These are phyloP conservation scores for Chaetomiaceae sp. DNA, from an alignment of 2,329 filamentous ascomycete species.

Conservation along the genomic window DNA sequence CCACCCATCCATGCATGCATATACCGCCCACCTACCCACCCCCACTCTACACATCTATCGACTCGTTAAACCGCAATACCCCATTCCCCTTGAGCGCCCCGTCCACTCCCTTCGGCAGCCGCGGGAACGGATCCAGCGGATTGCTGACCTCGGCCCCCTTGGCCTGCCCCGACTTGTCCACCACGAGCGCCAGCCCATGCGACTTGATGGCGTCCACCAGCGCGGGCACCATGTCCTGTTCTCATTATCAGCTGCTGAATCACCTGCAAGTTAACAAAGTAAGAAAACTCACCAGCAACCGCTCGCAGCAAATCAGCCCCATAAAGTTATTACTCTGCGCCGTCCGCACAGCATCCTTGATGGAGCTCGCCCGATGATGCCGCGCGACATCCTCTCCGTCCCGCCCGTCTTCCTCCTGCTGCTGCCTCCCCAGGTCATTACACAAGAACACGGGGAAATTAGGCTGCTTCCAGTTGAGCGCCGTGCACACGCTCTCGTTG, in stretches of 20 bases:
- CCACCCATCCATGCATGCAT: background rate
- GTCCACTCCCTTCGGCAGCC: constrained; percentile 77
- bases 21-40: background rate
- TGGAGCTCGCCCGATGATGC: constrained; percentile 71
- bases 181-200: constrained; percentile 85
- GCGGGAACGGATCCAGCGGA: constrained; percentile 49
- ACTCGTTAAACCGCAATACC: constrained; percentile 88
- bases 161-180: constrained; percentile 69
- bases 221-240: constrained; percentile 84
- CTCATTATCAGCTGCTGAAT: constrained; percentile 7
- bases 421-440: constrained; percentile 70
- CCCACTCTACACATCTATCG: constrained; percentile 67
- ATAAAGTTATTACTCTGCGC: constrained; percentile 97
- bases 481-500: constrained; percentile 84
- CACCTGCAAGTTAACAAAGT: background rate
- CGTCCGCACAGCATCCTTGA: constrained; percentile 91
- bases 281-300: constrained; percentile 65
- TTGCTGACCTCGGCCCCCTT: constrained; percentile 30
- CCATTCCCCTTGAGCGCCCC: constrained; percentile 82
- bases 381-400: constrained; percentile 29
- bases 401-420: constrained; percentile 29
- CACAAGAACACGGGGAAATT: constrained; percentile 96
- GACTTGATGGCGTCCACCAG: constrained; percentile 92
- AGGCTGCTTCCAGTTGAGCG: constrained; percentile 98
- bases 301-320: constrained; percentile 87